Evolutionary conservation across 169 alveolate genomes (phyloP), one percentile per base, ranked within the genome.

Genomic region (Babesia gibsoni): DNA sequence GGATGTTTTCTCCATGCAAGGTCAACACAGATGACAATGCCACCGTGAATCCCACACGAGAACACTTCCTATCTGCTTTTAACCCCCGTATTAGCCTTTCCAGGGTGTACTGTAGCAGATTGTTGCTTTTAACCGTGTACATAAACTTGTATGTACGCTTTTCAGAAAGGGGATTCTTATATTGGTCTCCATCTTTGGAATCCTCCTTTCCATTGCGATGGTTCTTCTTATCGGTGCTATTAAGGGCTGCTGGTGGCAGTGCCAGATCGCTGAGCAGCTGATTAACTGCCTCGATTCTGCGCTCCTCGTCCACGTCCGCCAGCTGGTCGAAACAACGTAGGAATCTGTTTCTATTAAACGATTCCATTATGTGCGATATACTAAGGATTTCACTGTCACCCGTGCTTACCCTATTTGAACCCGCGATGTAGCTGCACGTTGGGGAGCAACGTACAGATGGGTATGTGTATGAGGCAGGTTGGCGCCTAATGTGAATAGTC

Each of bases 41-140:
- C 18, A 69, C 59, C 0, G 81, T 65, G 54, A 75, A 75, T 12
- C 64, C 72, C 3, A 12, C 39, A 9, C 81, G 65, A n/a, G 77
- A 59, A n/a, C 54, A 5, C 56, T 70, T 70, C 0, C 73, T 37
- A 14, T 65, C 56, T 3, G 73, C 58, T 29, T 18, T 65, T 32
- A 75, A 45, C 16, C 84, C 84, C 14, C 52, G 50, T 16, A 75
- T 20, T 20, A 75, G 73, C 20, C 84, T 42, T 18, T 75, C 84
- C 41, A 75, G 33, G 4, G 84, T 65, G 73, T 75, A 75, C 66
- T 75, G 84, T 43, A 75, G 52, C 2, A 46, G 30, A 23, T 33
- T 61, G 49, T 75, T 33, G 18, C 54, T 79, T 9, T 66, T 27
- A 3, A 18, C 61, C 1, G 72, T 41, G 41, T 54, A 61, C 53